Evolutionary conservation across 2,329 filamentous ascomycete genomes (phyloP), one percentile per base, ranked within the genome.

Genomic region (Colletotrichum costaricense): DNA sequence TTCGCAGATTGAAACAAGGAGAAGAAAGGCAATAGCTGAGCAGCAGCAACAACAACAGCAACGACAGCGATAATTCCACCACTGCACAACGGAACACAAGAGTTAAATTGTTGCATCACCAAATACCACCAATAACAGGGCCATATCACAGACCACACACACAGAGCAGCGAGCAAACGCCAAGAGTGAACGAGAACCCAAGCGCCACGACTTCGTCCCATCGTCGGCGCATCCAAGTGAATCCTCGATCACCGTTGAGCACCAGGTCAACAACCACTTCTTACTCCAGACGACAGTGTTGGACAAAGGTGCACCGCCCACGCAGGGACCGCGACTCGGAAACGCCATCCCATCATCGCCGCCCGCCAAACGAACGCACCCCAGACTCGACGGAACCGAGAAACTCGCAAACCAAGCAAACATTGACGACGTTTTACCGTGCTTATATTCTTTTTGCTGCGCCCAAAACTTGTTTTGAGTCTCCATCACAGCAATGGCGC

Each of bases 291-390:
- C 42, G 42, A 49, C 42, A 49, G 19, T 19, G 42, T 49, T 22
- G 42, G 42, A 49, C 54, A 56, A 56, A 56, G 12, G 54, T 42
- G 49, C 64, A 58, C 65, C 68, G 24, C 49, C 33, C 14, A 49
- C 70, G 70, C 70, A 59, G 60, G 70, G 70, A 26, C 55, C 70
- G 60, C 67, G 30, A 28, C 54, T 70, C 67, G 60, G 67, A 73
- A 73, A 73, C 70, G 70, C 70, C 70, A 33, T 70, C 60, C 54
- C 59, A 73, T 46, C 22, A 57, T 57, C 63, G n/a, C 28, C 64
- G 26, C 4, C 56, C 9, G 28, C 9, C 52, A 42, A 42, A 42
- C 38, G 38, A 42, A 30, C 54, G 33, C 11, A 22, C 22, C 33
- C 63, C 28, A 24, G 54, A 35, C 64, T 57, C 38, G 24, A 42